Conservation (phyloP, 2,329 filamentous ascomycete genomes). For the Penicillium sp. region DNA sequence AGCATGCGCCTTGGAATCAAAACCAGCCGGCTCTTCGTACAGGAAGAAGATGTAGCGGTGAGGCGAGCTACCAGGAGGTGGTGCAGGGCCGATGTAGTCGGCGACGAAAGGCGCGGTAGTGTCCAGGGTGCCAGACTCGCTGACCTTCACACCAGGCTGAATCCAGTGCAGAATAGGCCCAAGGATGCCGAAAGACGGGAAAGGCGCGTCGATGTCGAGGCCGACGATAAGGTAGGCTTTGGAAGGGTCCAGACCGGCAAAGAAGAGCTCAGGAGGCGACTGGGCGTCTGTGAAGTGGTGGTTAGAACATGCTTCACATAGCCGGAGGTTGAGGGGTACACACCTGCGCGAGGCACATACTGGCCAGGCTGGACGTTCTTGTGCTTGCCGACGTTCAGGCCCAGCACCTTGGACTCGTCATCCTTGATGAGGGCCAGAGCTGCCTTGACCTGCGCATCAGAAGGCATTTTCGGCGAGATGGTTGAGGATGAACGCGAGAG, state of each 20-base stretch:
- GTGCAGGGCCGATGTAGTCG: conserved; percentile 49
- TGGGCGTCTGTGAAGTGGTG: conserved; percentile 21
- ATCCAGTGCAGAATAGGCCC: conserved; percentile 38
- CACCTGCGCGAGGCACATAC: conserved; percentile 36
- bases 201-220: conserved; percentile 36
- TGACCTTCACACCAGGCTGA: conserved; percentile 27
- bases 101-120: conserved; percentile 27
- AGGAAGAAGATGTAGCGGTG: conserved; percentile 55
- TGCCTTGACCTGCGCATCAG: conserved; percentile 13
- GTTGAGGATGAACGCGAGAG: not conserved
- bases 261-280: conserved; percentile 21
- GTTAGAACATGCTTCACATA: not conserved
- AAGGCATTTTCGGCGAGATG: conserved; percentile 15
- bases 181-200: conserved; percentile 29
- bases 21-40: conserved; percentile 49
- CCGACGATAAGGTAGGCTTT: conserved; percentile 29
- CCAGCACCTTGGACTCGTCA: conserved; percentile 37
- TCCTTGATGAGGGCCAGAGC: conserved; percentile 30
- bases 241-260: conserved; percentile 14
- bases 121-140: conserved; percentile 12
- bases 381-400: conserved; percentile 30
- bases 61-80: conserved; percentile 49
- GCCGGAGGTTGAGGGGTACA: not conserved
- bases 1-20: conserved; percentile 37
- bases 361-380: conserved; percentile 31